A percentile compares a stretch with the other conserved stretches of the same genome.
These are phyloP conservation scores for Hyphodiscus sp. DNA, from an alignment of 2,329 filamentous ascomycete genomes.

Conservation along the genomic window DNA sequence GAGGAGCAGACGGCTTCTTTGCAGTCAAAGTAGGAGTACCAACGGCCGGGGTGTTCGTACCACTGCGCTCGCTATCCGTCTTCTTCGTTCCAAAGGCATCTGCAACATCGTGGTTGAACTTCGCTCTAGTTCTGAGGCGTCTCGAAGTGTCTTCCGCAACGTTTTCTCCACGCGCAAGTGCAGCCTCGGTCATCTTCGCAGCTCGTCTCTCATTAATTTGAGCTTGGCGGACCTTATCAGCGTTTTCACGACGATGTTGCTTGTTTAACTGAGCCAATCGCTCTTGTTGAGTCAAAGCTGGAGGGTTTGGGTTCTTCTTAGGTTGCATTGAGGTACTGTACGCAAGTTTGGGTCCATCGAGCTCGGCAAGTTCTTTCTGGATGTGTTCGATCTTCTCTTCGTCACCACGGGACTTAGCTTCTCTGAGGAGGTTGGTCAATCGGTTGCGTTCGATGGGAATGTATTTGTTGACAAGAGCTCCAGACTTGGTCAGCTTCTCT, in stretches of 20 bases:
- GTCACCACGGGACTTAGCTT: conserved; percentile 60
- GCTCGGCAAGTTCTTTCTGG: conserved; percentile 53
- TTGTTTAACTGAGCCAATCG: conserved; percentile 77
- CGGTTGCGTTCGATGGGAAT: conserved; percentile 62
- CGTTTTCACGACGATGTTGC: conserved; percentile 76
- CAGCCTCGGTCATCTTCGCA: conserved; percentile 53
- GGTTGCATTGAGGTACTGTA: conserved; percentile 58
- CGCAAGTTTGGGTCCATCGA: conserved; percentile 66
- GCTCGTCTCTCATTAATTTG: conserved; percentile 73
- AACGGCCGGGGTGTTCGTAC: conserved; percentile 43
- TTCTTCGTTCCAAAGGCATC: conserved; percentile 39
- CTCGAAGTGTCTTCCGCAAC: conserved; percentile 52
- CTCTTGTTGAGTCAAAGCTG: conserved; percentile 64
- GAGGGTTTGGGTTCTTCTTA: conserved; percentile 39
- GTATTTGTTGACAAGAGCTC: conserved; percentile 59
- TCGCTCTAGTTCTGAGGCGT: conserved; percentile 59
- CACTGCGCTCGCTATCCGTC: conserved; percentile 44
- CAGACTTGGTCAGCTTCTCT: conserved; percentile 67
- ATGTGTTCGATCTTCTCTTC: conserved; percentile 47
- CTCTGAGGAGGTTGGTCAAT: conserved; percentile 57
- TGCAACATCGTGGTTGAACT: conserved; percentile 60
- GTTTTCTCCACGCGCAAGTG: conserved; percentile 56
- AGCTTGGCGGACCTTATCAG: conserved; percentile 85
- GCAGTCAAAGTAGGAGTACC: conserved; percentile 38
- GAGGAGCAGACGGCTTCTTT: conserved; percentile 37